Percentiles rank a stretch among this genome's conserved stretches.
Evolutionary conservation across 768 basidiomycete species (phyloP).

Genomic region (Naganishia kalamii): DNA sequence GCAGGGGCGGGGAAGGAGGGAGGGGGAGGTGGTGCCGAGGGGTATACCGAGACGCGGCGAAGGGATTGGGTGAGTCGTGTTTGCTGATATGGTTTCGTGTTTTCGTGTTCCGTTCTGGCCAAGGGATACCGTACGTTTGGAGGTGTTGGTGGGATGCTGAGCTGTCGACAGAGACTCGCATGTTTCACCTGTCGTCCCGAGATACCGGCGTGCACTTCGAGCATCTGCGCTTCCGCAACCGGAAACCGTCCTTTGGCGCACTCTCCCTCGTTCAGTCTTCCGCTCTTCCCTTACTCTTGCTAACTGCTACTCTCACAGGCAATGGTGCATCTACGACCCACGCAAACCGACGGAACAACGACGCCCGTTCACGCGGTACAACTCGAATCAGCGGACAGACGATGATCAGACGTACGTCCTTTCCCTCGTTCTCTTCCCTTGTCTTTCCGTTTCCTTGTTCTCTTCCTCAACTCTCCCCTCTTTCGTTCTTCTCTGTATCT

Average conservation of each 20-base stretch:
- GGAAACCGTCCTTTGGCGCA: not conserved
- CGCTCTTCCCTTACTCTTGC: not conserved
- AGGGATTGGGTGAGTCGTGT: slow-evolving; percentile 1
- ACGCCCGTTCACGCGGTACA: not conserved
- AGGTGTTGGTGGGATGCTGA: not conserved
- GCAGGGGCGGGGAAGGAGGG: not conserved
- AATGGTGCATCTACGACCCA: not conserved
- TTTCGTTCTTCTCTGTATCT: not conserved
- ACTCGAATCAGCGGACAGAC: not conserved
- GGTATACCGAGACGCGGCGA: not conserved
- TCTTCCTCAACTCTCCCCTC: not conserved
- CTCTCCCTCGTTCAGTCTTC: not conserved
- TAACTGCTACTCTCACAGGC: not conserved
- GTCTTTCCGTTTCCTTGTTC: not conserved
- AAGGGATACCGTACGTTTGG: not conserved
- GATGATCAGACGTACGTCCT: not conserved
- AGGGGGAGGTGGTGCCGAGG: not conserved
- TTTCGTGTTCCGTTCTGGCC: not conserved
- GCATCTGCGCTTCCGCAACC: too few species aligned
- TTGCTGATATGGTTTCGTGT: too few species aligned
- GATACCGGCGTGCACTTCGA: too few species aligned
- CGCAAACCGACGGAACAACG: not conserved
- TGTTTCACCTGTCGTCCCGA: not conserved
- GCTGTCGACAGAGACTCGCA: too few species aligned
- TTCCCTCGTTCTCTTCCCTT: too few species aligned